phyloP scores from a whole-genome alignment of 2,329 filamentous ascomycete species.

The Apiospora arundinis region DNA sequence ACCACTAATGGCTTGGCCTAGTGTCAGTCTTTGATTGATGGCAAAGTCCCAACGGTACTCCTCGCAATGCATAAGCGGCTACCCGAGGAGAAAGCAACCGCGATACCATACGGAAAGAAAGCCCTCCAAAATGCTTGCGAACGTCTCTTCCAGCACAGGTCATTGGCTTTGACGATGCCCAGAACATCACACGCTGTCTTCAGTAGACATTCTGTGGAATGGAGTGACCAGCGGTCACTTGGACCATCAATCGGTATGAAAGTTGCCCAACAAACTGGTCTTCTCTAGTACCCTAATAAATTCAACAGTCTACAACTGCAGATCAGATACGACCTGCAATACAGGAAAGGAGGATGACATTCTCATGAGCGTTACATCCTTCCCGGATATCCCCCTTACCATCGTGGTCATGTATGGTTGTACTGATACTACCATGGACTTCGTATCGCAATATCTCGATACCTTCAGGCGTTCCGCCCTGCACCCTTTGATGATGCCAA shows the following conservation, averaged over 20 bases:
- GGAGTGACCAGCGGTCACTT: neutral
- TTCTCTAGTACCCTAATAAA: neutral
- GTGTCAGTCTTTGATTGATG: neutral
- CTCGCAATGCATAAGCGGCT: neutral
- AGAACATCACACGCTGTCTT: neutral
- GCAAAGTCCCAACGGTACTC: neutral
- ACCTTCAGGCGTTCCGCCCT: neutral
- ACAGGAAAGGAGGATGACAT: neutral
- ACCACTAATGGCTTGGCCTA: neutral
- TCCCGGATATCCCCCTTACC: neutral
- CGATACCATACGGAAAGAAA: neutral
- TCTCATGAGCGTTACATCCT: neutral
- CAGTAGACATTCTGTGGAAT: neutral
- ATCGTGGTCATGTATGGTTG: neutral
- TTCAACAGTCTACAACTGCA: neutral
- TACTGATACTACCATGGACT: neutral
- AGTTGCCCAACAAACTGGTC: no score
- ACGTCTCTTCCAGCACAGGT: neutral
- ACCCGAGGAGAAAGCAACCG: accelerated
- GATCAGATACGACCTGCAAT: neutral
- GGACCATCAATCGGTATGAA: neutral
- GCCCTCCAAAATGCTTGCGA: neutral
- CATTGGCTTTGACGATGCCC: neutral
- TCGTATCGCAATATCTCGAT: neutral
- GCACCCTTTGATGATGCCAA: neutral